Base-by-base conservation (phyloP, 768 basidiomycete genomes). In the Kwoniella sp. region DNA sequence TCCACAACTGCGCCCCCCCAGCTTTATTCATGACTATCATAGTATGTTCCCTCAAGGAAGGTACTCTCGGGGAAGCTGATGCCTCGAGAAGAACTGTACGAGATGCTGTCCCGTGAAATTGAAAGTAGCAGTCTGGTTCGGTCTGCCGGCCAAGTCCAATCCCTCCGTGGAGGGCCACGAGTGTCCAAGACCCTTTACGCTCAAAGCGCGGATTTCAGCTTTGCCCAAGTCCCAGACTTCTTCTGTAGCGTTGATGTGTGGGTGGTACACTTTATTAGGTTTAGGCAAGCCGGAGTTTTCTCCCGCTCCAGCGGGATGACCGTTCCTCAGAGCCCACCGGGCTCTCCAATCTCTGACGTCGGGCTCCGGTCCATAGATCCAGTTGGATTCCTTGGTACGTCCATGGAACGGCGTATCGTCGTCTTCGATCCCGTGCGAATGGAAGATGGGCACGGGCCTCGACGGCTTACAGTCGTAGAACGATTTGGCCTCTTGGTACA, bases 151-250 rank as follows among this genome's bases (percentile, higher is more conserved):
- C 13, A 57, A 20, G 52, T 76, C 75, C 48, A 76, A 54, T 4
- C 71, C 75, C 26, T 26, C 38, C 20, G 71, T 74, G 0, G 73
- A 70, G 3, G 75, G 75, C 75, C 75, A 76, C 13, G 69, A 57
- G 63, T 76, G 75, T 1, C 73, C 75, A 11, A 74, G 67, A 20
- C 67, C 66, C 11, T 55, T 45, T 2, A 74, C 61, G 15, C 62
- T 69, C 30, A 72, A 48, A 2, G 71, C 68, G 48, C 63, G 54
- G 34, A 76, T 34, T 26, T 68, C 65, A 4, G 66, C 69, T 51
- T 62, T 62, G 28, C 57, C 63, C 23, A 56, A 26, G 4, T 60
- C 47, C 68, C 73, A 69, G 37, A 58, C 23, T 28, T 55, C 53
- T 52, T 65, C 66, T 17, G 66, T 70, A 20, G 64, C 59, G 34